Conservation (phyloP, 306 rosid species). For the Castanea mollissima region DNA sequence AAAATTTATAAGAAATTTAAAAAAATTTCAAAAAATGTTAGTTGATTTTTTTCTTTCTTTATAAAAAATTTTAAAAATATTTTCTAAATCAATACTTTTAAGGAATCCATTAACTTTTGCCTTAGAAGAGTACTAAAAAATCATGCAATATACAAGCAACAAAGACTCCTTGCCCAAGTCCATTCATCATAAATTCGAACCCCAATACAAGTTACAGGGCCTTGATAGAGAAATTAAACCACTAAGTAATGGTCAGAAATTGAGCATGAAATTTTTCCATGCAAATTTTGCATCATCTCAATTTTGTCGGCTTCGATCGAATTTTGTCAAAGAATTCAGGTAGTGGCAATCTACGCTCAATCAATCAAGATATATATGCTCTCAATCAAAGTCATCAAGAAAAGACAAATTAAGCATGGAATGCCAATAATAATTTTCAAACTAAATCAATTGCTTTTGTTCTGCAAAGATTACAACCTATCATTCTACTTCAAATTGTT, state of each 20-base stretch:
- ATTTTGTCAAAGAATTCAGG: neutral
- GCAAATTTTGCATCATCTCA: neutral
- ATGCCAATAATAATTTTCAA: neutral
- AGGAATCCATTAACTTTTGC: no score
- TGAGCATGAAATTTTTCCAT: neutral
- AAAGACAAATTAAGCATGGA: neutral
- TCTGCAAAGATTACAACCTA: neutral
- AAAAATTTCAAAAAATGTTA: no score
- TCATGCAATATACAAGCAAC: no score
- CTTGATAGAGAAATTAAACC: neutral
- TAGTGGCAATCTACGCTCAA: neutral
- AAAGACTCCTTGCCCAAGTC: neutral
- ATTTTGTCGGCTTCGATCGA: neutral
- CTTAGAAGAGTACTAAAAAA: no score
- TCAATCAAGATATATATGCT: neutral
- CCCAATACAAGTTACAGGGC: neutral
- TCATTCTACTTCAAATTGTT: neutral
- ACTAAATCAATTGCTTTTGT: neutral
- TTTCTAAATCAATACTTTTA: no score
- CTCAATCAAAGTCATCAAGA: neutral
- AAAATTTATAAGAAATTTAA: no score
- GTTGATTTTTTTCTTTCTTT: no score
- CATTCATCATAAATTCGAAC: neutral
- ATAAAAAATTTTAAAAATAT: no score
- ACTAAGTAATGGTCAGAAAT: neutral